Base-by-base conservation (phyloP, 208 protist species). In the Paratrypanosoma confusum region DNA sequence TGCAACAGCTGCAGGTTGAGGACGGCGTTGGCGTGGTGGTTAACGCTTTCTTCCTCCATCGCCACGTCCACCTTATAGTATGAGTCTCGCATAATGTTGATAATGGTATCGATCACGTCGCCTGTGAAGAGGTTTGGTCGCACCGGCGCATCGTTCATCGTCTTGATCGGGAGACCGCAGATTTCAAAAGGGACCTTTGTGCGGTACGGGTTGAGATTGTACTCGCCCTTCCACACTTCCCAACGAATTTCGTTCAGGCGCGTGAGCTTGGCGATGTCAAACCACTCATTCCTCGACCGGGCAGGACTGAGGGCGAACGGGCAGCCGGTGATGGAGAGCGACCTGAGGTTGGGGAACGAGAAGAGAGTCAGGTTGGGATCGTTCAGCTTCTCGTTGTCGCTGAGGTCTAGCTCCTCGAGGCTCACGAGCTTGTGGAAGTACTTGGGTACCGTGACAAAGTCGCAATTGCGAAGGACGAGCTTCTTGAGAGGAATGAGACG, bases 301-400 rank as follows among this genome's bases (percentile, higher is more conserved):
- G 50, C 50, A 2, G 64, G 64, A 42, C 87, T 57, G 33, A 66
- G 71, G 22, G 76, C 75, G 48, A 92, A 92, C 2, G 79, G 83
- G 62, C 83, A 92, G 31, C 76, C 83, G 3, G 71, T 57, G 33
- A 92, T 70, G 58, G 81, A 87, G 44, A 92, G 63, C 36, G 71
- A 53, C 21, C 77, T 63, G 21, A 92, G 49, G n/a, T 68, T 77
- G 20, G 65, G 54, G 16, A 92, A 59, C 10, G 78, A 87, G 46
- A 86, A 87, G 24, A 92, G 71, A 7, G 78, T 91, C 74, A 91
- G 72, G 65, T 89, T 88, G 2, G 75, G 72, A 53, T 89, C 79
- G 49, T 87, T 58, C 8, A 89, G 68, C 22, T 73, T 41, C 7
- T 80, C 64, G 36, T 92, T 92, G 27, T 89, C 75, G 13, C 76